Evolutionary conservation across 345 rosid species (phyloP), one percentile per base, ranked within the genome.

Genomic region (Syzygium aqueum): DNA sequence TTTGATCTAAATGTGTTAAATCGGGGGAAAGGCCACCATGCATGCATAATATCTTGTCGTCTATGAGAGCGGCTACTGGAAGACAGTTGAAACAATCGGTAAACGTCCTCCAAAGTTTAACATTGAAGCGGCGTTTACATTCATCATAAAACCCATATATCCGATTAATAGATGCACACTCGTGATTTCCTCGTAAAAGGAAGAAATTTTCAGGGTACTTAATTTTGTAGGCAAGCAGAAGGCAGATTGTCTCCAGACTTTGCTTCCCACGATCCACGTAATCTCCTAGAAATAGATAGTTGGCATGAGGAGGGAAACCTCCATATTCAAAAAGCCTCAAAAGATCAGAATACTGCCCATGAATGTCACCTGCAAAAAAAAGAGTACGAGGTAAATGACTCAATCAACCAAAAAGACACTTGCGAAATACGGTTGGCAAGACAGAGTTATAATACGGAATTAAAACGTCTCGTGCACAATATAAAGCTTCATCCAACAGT

Each of bases 251-350:
- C 91, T 96, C 99, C 91, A 96, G 90, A 93, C 99, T 95, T 89
- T 95, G 99, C 93, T 96, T 96, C 89, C 99, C 99, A 85, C 98
- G 98, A 88, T 96, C 99, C n/a, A 96, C 98, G 87, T 96, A 96
- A 88, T 96, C 99, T 84, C 98, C 98, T 49, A 96, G 89, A 91
- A 96, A 96, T 88, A 96, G 90, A 88, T 96, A 96, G 91, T 96
- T 96, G 65, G 96, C 95, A 84, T 87, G 90, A 0, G 99, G 99
- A 90, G 99, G 99, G 86, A 95, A 95, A 54, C 99, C 97, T 52
- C 98, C 99, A 84, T 95, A 95, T 88, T 95, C 98, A 87, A 96
- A 96, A 65, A 95, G 98, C 90, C 96, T 94, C 91, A 96, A 92
- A 84, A 96, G 96, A 91, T 96, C 98, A 67, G 95, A 87, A 85